Conservation (phyloP, 2,329 filamentous ascomycete species). For the Trichoderma sp. region DNA sequence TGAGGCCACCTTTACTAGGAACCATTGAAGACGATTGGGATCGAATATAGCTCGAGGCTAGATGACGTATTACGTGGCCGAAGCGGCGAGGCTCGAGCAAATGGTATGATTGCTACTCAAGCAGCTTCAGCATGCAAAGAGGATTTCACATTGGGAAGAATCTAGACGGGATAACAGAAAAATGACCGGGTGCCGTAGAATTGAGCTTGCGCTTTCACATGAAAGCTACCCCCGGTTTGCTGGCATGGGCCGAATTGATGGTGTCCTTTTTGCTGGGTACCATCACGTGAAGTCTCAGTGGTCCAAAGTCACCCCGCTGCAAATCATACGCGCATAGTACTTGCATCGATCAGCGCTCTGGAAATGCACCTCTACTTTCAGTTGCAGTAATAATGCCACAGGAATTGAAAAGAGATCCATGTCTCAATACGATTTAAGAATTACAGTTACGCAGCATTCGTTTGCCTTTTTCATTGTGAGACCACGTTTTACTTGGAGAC, state of each 20-base stretch:
- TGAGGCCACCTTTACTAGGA: slow-evolving; percentile 27
- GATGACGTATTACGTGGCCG: slow-evolving; percentile 15
- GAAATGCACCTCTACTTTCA: background rate
- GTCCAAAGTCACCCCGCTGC: slow-evolving; percentile 17
- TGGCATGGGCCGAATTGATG: background rate
- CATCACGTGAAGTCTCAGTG: slow-evolving; percentile 9
- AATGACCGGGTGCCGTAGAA: background rate
- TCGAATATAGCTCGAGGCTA: slow-evolving; percentile 13
- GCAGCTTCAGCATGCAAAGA: background rate
- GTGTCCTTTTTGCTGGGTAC: slow-evolving; percentile 9
- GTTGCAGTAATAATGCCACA: background rate
- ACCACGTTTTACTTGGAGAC: background rate
- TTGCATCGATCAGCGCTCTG: background rate
- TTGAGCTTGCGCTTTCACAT: slow-evolving; percentile 17
- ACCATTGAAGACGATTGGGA: slow-evolving; percentile 34
- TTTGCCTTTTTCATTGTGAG: background rate
- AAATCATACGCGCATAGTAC: slow-evolving; percentile 17
- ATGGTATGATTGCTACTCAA: background rate
- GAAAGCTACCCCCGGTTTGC: slow-evolving; percentile 22
- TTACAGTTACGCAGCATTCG: background rate
- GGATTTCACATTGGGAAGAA: slow-evolving; percentile 10
- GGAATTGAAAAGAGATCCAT: background rate
- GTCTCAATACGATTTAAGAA: background rate
- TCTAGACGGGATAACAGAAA: background rate
- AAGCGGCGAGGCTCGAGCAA: background rate